Base-by-base conservation (phyloP, 257 asterid genomes). In the Mentha longifolia region DNA sequence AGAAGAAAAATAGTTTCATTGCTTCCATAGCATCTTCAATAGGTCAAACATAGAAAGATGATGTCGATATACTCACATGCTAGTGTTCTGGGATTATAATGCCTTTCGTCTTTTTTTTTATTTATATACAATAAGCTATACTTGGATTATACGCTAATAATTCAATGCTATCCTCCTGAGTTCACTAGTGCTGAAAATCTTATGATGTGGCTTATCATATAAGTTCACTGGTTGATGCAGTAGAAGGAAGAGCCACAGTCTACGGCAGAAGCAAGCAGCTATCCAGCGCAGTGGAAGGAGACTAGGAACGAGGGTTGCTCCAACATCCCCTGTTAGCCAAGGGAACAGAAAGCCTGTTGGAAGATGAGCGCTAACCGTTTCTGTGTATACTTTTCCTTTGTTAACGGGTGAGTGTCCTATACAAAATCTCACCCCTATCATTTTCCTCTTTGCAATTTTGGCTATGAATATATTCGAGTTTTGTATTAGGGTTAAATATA, bases 251-350 rank as follows among this genome's bases (percentile, higher is more conserved):
- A 79, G 80, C 71, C 84, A 64, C 49, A 77, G 61, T 47, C 96
- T 61, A 61, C 90, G 89, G 7, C 89, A 76, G 80, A 94, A 88
- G 82, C 88, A 66, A 65, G 85, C 80, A 73, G 91, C 92, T 49
- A 45, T 81, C 60, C 86, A 77, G 60, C 87, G 89, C 60, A 76
- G 82, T n/a, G 95, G 67, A 19, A 86, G 91, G 86, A 94, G 75
- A 76, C 68, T 92, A 72, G 96, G 89, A 68, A 78, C 87, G 45
- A 87, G 63, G 78, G 59, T 59, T 58, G 79, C 74, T 59, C 68
- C 79, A 13, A 43, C 67, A 65, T 76, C 89, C 76, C 82, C 86
- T 14, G 60, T 70, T 64, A 20, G 77, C 43, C 78, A 59, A 72
- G 89, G 77, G 66, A 78, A 65, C 80, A 65, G 75, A 72, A 79